phyloP scores from a whole-genome alignment of 768 basidiomycete species.

The Imleria badia region DNA sequence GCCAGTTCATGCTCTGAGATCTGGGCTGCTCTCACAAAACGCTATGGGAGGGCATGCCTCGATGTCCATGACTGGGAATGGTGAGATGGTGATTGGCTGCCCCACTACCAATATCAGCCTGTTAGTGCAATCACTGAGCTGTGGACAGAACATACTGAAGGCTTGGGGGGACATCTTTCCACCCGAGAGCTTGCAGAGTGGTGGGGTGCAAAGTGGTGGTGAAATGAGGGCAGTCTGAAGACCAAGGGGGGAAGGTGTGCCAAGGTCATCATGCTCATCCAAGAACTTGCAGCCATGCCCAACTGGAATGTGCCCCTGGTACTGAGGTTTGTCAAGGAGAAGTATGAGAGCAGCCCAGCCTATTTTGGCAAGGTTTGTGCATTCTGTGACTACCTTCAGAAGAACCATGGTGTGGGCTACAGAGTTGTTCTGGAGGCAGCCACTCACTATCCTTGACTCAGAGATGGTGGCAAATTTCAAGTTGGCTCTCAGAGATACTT shows the following conservation, averaged over 20 bases:
- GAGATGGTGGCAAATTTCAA: too few species aligned
- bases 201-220: background rate
- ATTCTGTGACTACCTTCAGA: background rate
- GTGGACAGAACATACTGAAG: slow-evolving; percentile 29
- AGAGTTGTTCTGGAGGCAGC: too few species aligned
- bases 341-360: background rate
- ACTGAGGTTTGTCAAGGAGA: background rate
- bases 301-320: slow-evolving; percentile 1
- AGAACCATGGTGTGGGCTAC: too few species aligned
- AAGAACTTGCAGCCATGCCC: background rate
- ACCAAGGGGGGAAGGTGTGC: background rate
- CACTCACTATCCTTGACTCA: too few species aligned
- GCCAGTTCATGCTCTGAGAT: background rate
- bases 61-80: slow-evolving; percentile 29
- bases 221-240: background rate
- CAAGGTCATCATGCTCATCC: background rate
- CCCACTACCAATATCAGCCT: slow-evolving; percentile 21
- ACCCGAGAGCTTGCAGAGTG: background rate
- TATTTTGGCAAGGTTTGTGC: background rate
- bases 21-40: background rate
- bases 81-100: slow-evolving; percentile 23
- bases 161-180: slow-evolving; percentile 28
- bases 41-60: background rate
- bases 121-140: slow-evolving; percentile 20
- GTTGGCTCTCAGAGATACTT: too few species aligned